Evolutionary conservation across 2,329 filamentous ascomycete genomes (phyloP), one percentile per base, ranked within the genome.

Genomic region (Sporothrix variecibatus): DNA sequence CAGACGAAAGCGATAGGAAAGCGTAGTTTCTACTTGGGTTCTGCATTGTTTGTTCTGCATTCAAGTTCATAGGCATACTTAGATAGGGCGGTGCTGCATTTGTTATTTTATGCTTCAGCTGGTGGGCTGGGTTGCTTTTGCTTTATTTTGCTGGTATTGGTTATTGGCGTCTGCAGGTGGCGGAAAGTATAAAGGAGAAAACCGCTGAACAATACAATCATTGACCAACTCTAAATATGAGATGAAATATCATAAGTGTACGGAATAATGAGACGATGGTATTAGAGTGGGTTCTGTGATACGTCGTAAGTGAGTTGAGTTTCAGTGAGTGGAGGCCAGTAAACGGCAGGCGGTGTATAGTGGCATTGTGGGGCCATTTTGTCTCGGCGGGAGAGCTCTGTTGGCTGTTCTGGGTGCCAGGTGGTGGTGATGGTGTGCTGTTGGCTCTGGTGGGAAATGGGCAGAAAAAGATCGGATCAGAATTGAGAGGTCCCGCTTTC

Each of bases 1-100:
- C 72, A 12, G 75, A 74, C 56, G 75, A 76, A 58, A 71, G 73
- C 38, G 76, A 75, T 4, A 68, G 64, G 43, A 75, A 71, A 67
- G 28, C 17, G 15, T 64, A 26, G 43, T 8, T 8, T 34, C 34
- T 34, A 34, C 34, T n/a, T 60, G 56, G 26, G 56, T 34, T 20
- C 20, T 2, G n/a, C n/a, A n/a, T n/a, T n/a, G n/a, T n/a, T n/a
- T n/a, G n/a, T n/a, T n/a, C n/a, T 38, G 15, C 15, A 20, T 62
- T 38, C 34, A 34, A 8, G 34, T 34, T 8, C 17, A 60, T 34
- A 20, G 56, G 56, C 26, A 68, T 26, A 12, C 38, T 28, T 8
- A 20, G 64, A n/a, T 49, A 49, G 43, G 43, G 43, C 43, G 43
- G 43, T 17, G n/a, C 51, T 62, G 53, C 53, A n/a, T 62, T 17